Evolutionary conservation across 2,329 filamentous ascomycete species (phyloP).

Genomic region (Endoconidiophora laricicola): DNA sequence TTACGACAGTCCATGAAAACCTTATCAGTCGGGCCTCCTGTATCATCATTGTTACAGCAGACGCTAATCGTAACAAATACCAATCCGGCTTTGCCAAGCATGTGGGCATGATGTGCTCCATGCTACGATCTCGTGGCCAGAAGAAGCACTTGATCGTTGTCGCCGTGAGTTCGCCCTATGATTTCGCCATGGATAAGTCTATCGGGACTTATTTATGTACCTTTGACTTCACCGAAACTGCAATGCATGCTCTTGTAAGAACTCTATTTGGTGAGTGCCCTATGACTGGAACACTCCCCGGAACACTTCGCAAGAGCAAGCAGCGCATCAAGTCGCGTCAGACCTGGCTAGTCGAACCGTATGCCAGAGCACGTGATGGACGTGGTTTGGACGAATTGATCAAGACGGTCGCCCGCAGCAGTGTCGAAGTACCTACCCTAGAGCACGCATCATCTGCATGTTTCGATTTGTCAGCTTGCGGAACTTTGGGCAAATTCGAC

Average conservation of each 20-base stretch:
- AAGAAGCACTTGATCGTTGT: constrained; percentile 85
- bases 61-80: constrained; percentile 86
- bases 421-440: constrained; percentile 51
- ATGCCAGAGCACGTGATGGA: constrained; percentile 62
- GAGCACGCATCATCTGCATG: constrained; percentile 52
- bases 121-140: constrained; percentile 58
- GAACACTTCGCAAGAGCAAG: constrained; percentile 72
- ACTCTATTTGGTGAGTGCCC: constrained; percentile 63
- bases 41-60: constrained; percentile 80
- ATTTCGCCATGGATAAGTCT: constrained; percentile 82
- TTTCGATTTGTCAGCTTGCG: constrained; percentile 44
- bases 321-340: constrained; percentile 80
- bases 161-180: constrained; percentile 86
- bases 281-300: constrained; percentile 43
- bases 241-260: constrained; percentile 68
- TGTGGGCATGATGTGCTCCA: constrained; percentile 85
- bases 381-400: constrained; percentile 61
- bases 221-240: constrained; percentile 89
- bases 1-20: constrained; percentile 60
- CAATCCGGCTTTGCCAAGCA: constrained; percentile 93
- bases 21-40: constrained; percentile 76
- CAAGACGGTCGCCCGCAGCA: constrained; percentile 49
- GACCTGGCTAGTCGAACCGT: constrained; percentile 86
- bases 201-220: constrained; percentile 91
- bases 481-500: constrained; percentile 24